Evolutionary conservation across 176 grass and related monocot genomes (phyloP).

Genomic region (Oryza meyeriana): DNA sequence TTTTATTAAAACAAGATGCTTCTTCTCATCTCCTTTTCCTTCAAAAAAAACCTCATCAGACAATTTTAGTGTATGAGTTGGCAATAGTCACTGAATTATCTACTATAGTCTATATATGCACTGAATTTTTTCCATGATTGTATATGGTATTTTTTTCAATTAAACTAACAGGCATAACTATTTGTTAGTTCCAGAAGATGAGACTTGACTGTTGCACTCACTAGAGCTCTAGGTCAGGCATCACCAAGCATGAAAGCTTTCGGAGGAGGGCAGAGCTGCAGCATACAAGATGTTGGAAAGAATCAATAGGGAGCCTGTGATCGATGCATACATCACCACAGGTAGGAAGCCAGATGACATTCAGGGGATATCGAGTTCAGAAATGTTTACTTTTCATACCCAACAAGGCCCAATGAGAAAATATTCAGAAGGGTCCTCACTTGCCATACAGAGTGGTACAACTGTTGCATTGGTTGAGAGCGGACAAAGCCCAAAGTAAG

Average conservation of each 20-base stretch:
- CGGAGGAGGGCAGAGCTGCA: constrained; percentile 60
- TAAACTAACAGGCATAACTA: too few species aligned
- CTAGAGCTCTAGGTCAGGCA: constrained; percentile 71
- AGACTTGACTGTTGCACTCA: too few species aligned
- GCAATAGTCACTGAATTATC: too few species aligned
- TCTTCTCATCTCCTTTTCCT: too few species aligned
- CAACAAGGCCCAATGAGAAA: constrained; percentile 58
- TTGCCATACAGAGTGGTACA: too few species aligned
- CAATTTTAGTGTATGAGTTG: too few species aligned
- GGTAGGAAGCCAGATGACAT: constrained; percentile 71
- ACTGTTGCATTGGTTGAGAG: too few species aligned
- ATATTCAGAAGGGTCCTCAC: too few species aligned
- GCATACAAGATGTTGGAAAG: constrained; percentile 87
- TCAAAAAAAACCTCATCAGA: too few species aligned
- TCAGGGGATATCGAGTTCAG: constrained; percentile 65
- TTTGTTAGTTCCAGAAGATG: too few species aligned
- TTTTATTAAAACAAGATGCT: too few species aligned
- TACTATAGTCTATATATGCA: neutral
- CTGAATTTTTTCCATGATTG: neutral
- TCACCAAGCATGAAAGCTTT: constrained; percentile 74
- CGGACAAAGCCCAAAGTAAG: too few species aligned
- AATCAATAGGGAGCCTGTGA: constrained; percentile 69
- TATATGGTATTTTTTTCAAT: constrained; percentile 16
- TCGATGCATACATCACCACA: constrained; percentile 52
- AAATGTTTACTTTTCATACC: constrained; percentile 70